These are phyloP conservation scores for Candida tunisiensis DNA, from an alignment of 1,139 yeast species.

Conservation along the genomic window DNA sequence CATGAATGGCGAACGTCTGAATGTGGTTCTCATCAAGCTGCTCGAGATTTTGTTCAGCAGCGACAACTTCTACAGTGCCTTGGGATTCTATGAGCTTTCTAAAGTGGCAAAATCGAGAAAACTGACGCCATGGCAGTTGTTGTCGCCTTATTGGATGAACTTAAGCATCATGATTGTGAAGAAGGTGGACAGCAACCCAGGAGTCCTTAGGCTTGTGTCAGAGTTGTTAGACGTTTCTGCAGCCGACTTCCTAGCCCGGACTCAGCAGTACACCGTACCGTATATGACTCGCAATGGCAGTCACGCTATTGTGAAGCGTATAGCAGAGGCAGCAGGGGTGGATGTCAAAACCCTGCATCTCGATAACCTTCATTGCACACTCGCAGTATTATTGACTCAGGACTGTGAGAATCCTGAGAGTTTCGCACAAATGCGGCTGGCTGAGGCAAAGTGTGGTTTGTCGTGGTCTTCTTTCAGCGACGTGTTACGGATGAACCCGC, in stretches of 20 bases:
- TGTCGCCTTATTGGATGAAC: slow-evolving; percentile 66
- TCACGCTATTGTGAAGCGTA: slow-evolving; percentile 42
- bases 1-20: slow-evolving; percentile 45
- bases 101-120: slow-evolving; percentile 25
- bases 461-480: slow-evolving; percentile 10
- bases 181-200: slow-evolving; percentile 29
- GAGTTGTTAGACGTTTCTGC: slow-evolving; percentile 47
- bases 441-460: slow-evolving; percentile 33
- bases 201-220: slow-evolving; percentile 42
- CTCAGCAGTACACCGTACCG: slow-evolving; percentile 65
- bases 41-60: slow-evolving; percentile 42
- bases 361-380: slow-evolving; percentile 23
- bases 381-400: slow-evolving; percentile 28
- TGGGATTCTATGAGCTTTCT: slow-evolving; percentile 42
- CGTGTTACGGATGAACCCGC: slow-evolving; percentile 1
- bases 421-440: slow-evolving; percentile 33
- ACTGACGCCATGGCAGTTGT: slow-evolving; percentile 32
- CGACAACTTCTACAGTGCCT: slow-evolving; percentile 44
- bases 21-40: slow-evolving; percentile 39
- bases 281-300: slow-evolving; percentile 49
- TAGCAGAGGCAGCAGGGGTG: slow-evolving; percentile 23
- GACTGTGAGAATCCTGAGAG: slow-evolving; percentile 29
- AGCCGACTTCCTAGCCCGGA: slow-evolving; percentile 46
- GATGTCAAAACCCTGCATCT: slow-evolving; percentile 13
- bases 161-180: slow-evolving; percentile 53